Evolutionary conservation across 2,329 filamentous ascomycete genomes (phyloP), one percentile per base, ranked within the genome.

Genomic region (Lachnellula occidentalis): DNA sequence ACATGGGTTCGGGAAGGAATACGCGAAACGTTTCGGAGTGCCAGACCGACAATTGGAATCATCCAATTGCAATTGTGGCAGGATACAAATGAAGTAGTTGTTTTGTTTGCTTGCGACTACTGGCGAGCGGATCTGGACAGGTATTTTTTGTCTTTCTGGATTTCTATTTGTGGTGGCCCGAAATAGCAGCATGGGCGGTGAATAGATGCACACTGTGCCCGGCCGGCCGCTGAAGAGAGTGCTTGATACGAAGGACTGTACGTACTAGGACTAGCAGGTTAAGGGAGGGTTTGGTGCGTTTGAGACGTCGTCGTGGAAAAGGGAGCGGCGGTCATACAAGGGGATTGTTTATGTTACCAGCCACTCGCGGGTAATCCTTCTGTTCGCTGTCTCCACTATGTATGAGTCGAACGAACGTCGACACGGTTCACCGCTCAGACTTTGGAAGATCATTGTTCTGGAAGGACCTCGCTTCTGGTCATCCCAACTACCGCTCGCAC

Each of bases 301-400:
- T 48, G 51, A 48, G 45, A 31, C 11, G 36, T 39, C 8, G 27
- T 50, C 27, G 22, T 41, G 47, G 47, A 31, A 31, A 34, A 34
- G 7, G 17, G 34, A 17, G 45, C 21, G 19, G 19, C 21, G 50
- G 50, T 48, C 45, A 36, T 45, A 54, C 47, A n/a, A 37, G 41
- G 48, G 42, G 37, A 41, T 52, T 48, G 37, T 56, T 31, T 37
- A 24, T 52, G 34, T 48, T 50, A 34, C 55, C 61, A 59, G 57
- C 61, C 61, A 62, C 58, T 61, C 55, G 50, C 50, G 54, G 54
- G 59, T 60, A 58, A 62, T 52, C 49, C 49, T 58, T 53, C 45
- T 19, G 15, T 43, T 24, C n/a, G 37, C 34, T 50, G 42, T n/a
- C 45, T 45, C 52, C 48, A 45, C 49, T 45, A 45, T 46, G 50